Conservation (phyloP, 371 early-diverging fungal species). For the Mucor lusitanicus region DNA sequence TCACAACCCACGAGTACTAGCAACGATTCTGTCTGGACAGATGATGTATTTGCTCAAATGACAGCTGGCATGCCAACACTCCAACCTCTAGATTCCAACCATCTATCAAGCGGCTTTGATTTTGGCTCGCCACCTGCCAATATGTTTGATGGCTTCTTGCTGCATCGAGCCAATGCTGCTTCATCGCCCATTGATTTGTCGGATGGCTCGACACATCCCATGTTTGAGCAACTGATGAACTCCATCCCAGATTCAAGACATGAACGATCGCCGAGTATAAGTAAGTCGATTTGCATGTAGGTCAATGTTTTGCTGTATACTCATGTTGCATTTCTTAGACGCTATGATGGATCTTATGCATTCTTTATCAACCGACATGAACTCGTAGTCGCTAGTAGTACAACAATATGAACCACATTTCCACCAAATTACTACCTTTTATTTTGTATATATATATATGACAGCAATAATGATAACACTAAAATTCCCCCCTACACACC, state of each 20-base stretch:
- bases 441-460: neutral
- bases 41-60: constrained; percentile 26
- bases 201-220: constrained; percentile 9
- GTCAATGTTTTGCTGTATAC: no score
- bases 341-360: constrained; percentile 39
- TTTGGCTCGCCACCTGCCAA: constrained; percentile 19
- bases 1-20: neutral
- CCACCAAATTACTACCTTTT: neutral
- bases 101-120: constrained; percentile 28
- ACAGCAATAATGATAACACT: neutral
- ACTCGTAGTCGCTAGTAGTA: neutral
- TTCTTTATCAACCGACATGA: constrained; percentile 27
- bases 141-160: constrained; percentile 2
- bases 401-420: neutral
- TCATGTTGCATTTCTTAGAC: no score
- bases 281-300: no score
- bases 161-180: neutral
- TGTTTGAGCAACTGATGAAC: constrained; percentile 27
- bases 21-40: constrained; percentile 22
- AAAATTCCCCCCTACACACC: no score
- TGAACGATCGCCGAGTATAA: constrained; percentile 31
- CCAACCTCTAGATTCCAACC: constrained; percentile 25
- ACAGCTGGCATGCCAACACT: constrained; percentile 29
- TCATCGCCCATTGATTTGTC: neutral
- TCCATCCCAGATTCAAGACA: constrained; percentile 26